Conservation (phyloP, 1,139 yeast species). For the Casaregolazyma lundiana region DNA sequence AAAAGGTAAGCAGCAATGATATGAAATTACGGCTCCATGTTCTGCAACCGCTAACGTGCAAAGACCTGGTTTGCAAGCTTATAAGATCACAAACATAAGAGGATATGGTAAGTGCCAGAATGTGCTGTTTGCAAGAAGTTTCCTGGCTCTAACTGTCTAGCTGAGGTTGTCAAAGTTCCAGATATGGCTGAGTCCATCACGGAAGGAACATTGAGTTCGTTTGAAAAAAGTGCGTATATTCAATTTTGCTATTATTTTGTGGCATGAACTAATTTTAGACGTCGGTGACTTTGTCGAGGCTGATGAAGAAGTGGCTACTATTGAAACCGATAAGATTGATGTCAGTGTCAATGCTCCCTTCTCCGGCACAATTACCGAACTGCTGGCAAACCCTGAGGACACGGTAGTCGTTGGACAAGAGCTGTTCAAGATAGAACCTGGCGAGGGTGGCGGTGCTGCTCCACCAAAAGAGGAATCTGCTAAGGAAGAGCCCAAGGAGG, state of each 20-base stretch:
- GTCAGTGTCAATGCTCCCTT: constrained; percentile 95
- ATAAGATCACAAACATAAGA: constrained; percentile 8
- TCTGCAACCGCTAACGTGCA: neutral
- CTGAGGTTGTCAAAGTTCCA: constrained; percentile 74
- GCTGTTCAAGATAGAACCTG: constrained; percentile 82
- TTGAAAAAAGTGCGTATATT: constrained; percentile 40
- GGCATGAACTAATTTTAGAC: constrained; percentile 27
- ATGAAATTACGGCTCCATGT: neutral
- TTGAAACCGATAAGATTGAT: constrained; percentile 97
- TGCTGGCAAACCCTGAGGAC: constrained; percentile 80
- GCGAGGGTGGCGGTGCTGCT: constrained; percentile 54
- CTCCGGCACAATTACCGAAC: constrained; percentile 82
- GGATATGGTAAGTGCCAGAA: constrained; percentile 12
- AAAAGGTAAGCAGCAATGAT: neutral
- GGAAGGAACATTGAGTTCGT: constrained; percentile 89
- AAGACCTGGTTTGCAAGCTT: constrained; percentile 10
- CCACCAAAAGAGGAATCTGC: constrained; percentile 25
- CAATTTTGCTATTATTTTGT: neutral
- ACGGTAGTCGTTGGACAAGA: constrained; percentile 97
- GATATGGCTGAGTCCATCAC: constrained; percentile 99
- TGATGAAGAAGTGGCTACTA: constrained; percentile 93
- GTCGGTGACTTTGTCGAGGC: constrained; percentile 85
- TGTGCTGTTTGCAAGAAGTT: neutral
- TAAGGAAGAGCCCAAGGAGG: constrained; percentile 34
- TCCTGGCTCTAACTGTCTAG: constrained; percentile 13